These are phyloP conservation scores for Aspergillus affinis DNA, from an alignment of 495 filamentous ascomycete species.

Conservation along the genomic window DNA sequence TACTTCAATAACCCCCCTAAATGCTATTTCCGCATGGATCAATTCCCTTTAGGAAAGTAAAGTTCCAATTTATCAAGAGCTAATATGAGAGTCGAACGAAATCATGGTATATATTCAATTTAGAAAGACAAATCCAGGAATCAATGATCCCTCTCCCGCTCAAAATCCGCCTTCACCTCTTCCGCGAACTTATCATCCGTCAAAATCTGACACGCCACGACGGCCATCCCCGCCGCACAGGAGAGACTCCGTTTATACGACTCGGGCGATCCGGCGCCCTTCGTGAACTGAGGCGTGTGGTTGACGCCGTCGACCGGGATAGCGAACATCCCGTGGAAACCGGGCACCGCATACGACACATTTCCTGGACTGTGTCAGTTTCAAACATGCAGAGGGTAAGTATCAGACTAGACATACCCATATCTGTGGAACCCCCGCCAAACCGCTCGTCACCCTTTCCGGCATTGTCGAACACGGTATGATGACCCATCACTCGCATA, in stretches of 20 bases:
- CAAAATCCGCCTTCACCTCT: conserved; percentile 30
- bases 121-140: too few species aligned
- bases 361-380: conserved; percentile 42
- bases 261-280: conserved; percentile 51
- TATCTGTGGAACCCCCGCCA: conserved; percentile 37
- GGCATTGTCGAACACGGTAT: conserved; percentile 40
- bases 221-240: conserved; percentile 58
- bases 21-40: too few species aligned
- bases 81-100: too few species aligned
- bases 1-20: too few species aligned
- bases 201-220: conserved; percentile 49
- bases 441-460: conserved; percentile 27
- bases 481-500: conserved; percentile 47
- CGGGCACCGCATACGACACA: conserved; percentile 55
- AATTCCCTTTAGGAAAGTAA: too few species aligned
- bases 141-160: conserved; percentile 6
- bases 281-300: conserved; percentile 55
- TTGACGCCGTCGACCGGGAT: conserved; percentile 51
- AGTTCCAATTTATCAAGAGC: too few species aligned
- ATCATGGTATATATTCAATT: too few species aligned
- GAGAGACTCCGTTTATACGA: conserved; percentile 43
- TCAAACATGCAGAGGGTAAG: neutral
- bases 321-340: conserved; percentile 57
- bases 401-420: conserved; percentile 28
- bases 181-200: conserved; percentile 40